Base-by-base conservation (phyloP, 805 yeast genomes). In the Komagataella populi region DNA sequence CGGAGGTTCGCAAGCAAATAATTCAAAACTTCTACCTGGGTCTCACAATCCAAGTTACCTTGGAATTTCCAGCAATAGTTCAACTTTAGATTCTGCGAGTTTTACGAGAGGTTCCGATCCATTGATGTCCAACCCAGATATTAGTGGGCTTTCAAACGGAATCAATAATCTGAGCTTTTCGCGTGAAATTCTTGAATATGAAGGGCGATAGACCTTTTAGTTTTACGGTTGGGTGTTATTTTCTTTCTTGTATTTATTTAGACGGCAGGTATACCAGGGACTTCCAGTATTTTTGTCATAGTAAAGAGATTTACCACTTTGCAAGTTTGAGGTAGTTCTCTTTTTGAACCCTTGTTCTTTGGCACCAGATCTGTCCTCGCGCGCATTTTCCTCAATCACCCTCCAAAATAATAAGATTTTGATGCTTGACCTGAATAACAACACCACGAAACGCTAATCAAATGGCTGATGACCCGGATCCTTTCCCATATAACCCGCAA, bases 401-500 rank as follows among this genome's bases (percentile, higher is more conserved):
- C 20, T 20, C 20, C 20, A 20, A 24, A 10, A 4, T 30, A 10
- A 30, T 30, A n/a, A 10, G 39, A 30, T 30, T 30, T 30, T 30
- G 39, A 30, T 10, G 5, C 12, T 8, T 30, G 14, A 14, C 14
- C 14, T 30, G n/a, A 4, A 20, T 20, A 20, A 20, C 39, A 30
- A 30, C 39, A 10, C 39, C 14, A 30, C 39, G 14, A 8, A 6
- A 7, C 12, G 14, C 39, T 30, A 14, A 4, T 10, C 39, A 30
- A 30, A 30, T 30, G 39, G 39, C 14, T 30, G 39, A 30, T 30
- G 39, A 30, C 39, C 39, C 39, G 5, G 39, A 30, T 14, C 39
- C 10, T 10, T 30, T 30, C n/a, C 46, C 46, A 8, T 66, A 69
- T 51, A 75, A 74, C 56, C 74, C 74, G 2, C 55, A 66, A 23